Evolutionary conservation across 2,329 filamentous ascomycete species (phyloP), one percentile per base, ranked within the genome.

Genomic region (Davidsoniella australis): DNA sequence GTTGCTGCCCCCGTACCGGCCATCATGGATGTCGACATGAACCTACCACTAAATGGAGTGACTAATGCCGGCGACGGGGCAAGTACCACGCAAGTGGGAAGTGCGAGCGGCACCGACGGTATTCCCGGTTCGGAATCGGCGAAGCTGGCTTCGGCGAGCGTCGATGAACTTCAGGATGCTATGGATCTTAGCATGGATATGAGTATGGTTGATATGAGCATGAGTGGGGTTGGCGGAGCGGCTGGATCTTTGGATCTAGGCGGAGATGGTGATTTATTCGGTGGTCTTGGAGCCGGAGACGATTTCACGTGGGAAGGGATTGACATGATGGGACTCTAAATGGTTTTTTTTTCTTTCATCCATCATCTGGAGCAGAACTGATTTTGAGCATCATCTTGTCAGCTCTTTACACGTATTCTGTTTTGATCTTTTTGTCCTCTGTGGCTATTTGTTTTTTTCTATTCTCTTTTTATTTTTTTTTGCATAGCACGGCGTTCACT

Each of bases 21-120:
- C 2, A 66, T 72, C 56, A 61, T 72, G 41, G 60, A 60, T 20
- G 59, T 60, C 4, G 66, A 66, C 37, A 63, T 72, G 47, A 60
- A 59, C 10, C 60, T 72, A 5, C 64, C 61, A 33, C 55, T 70
- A 3, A 63, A 63, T 47, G 64, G 62, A 7, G 64, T 64, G 16
- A 60, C 18, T 40, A 55, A 33, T 20, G 41, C 29, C 48, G 53
- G 23, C 47, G 60, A 12, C 58, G 64, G 23, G n/a, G 14, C 20
- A 33, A 7, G 12, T 23, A 36, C 36, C 29, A 20, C 18, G 9
- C 37, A 9, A 18, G 39, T 16, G n/a, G 49, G n/a, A 4, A 29
- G 7, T 10, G 17, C 42, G n/a, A 8, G 59, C 9, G 66, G 69
- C 44, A 63, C 64, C 14, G 62, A 71, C 52, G 67, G 63, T 2